Base-by-base conservation (phyloP, 2,329 filamentous ascomycete genomes). In the Didymella exigua region DNA sequence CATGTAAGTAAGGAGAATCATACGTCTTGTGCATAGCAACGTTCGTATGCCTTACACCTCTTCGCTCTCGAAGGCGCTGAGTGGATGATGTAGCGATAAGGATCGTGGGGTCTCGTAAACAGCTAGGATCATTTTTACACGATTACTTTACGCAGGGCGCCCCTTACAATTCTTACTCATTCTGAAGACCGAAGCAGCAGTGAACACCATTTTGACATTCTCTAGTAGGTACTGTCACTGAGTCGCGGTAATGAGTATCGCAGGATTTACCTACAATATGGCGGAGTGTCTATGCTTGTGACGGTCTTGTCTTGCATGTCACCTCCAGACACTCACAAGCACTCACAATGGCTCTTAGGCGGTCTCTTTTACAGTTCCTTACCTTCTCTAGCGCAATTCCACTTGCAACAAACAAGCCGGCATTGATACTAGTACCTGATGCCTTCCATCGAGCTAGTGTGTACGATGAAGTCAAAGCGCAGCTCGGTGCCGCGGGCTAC, bases 391-490 rank as follows among this genome's bases (percentile, higher is more conserved):
- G 19, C 3, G 5, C 9, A 4, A 5, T 23, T 19, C 43, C 37
- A 10, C 23, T 18, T 30, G 37, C 19, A 18, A 29, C 43, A 23
- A 21, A 6, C 14, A 58, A 46, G 30, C 62, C 59, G 27, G 49
- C 54, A 7, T 26, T 60, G 14, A 58, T 60, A 9, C 49, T 62
- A 7, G 54, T 62, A 1, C 57, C 51, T 1, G 57, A 50, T 18
- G 63, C 66, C n/a, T 71, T 69, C 50, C 66, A 69, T 54, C 41
- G 29, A 27, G 51, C 60, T 4, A 34, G 27, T n/a, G 56, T 66
- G 0, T 70, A 61, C 42, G 46, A 60, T 19, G 37, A 66, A 37
- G 61, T 71, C 26, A 43, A 50, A 9, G n/a, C 9, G 1, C 37
- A 21, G 19, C 62, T 72, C 29, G 36, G 47, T 7, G 9, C 50